Conservation (phyloP, 1,139 yeast genomes). For the Insectozyma bohioensis region DNA sequence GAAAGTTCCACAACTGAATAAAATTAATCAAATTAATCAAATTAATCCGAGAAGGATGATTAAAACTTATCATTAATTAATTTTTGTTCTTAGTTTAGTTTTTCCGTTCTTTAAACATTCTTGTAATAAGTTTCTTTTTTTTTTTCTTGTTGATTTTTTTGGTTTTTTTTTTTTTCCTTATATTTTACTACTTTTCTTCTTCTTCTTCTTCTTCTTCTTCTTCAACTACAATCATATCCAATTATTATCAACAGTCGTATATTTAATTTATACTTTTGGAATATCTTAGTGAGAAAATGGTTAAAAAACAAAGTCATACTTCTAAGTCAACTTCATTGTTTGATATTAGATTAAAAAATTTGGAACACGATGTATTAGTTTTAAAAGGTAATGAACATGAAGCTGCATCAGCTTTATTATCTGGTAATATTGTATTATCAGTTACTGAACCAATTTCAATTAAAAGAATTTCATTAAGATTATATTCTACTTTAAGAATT, state of each 20-base stretch:
- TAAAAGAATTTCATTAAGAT: slow-evolving; percentile 58
- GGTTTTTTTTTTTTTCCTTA: slow-evolving; percentile 1
- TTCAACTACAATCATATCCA: slow-evolving; percentile 1
- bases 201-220: not conserved
- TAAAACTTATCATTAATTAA: no score
- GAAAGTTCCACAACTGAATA: no score
- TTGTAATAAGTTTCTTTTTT: no score
- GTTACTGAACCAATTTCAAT: slow-evolving; percentile 74
- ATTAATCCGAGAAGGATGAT: no score
- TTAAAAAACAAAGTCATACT: slow-evolving; percentile 16
- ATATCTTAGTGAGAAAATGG: no score
- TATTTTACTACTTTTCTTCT: not conserved
- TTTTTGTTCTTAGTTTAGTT: no score
- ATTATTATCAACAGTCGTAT: slow-evolving; percentile 2
- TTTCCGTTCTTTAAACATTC: no score
- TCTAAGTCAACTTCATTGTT: slow-evolving; percentile 46
- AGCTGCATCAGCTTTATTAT: slow-evolving; percentile 72
- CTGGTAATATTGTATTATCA: slow-evolving; percentile 78
- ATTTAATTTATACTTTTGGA: no score
- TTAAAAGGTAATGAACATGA: slow-evolving; percentile 75
- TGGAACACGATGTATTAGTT: slow-evolving; percentile 78
- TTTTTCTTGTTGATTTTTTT: not conserved
- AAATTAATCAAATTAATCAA: no score
- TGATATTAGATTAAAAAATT: slow-evolving; percentile 61
- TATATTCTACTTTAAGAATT: slow-evolving; percentile 64